Conservation (phyloP, 2,329 filamentous ascomycete genomes). For the Lachnellula subtilissima region DNA sequence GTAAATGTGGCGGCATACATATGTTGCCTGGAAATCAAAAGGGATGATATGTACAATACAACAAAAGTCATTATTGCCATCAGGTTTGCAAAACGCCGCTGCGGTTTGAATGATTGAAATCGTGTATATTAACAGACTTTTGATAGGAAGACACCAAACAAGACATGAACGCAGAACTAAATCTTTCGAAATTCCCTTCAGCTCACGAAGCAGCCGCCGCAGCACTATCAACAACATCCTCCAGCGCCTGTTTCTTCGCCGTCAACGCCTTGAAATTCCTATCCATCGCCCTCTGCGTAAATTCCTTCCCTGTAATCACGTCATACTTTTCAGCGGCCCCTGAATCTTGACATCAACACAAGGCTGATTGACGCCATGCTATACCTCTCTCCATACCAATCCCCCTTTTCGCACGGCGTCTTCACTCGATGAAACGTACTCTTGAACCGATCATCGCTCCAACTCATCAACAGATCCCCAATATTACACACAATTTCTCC, state of each 20-base stretch:
- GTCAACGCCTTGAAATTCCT: constrained; percentile 50
- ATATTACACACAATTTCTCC: constrained; percentile 59
- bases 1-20: too few species aligned
- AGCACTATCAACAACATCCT: neutral
- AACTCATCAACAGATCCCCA: constrained; percentile 59
- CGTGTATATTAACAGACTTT: neutral
- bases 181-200: neutral
- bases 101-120: too few species aligned
- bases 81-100: neutral
- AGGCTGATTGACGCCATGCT: constrained; percentile 63
- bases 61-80: neutral
- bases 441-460: constrained; percentile 64
- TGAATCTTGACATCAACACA: constrained; percentile 54
- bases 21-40: too few species aligned
- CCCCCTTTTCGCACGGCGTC: constrained; percentile 49
- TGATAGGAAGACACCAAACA: neutral
- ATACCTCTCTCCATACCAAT: constrained; percentile 56
- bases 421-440: constrained; percentile 61
- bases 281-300: constrained; percentile 52
- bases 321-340: constrained; percentile 59
- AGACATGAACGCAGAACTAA: neutral
- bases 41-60: too few species aligned
- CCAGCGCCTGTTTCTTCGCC: constrained; percentile 38
- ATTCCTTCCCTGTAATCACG: constrained; percentile 54
- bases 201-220: neutral